A percentile compares a stretch with the other conserved stretches of the same genome.
Conservation (phyloP, 768 basidiomycete genomes). For the Mycena indigotica region DNA sequence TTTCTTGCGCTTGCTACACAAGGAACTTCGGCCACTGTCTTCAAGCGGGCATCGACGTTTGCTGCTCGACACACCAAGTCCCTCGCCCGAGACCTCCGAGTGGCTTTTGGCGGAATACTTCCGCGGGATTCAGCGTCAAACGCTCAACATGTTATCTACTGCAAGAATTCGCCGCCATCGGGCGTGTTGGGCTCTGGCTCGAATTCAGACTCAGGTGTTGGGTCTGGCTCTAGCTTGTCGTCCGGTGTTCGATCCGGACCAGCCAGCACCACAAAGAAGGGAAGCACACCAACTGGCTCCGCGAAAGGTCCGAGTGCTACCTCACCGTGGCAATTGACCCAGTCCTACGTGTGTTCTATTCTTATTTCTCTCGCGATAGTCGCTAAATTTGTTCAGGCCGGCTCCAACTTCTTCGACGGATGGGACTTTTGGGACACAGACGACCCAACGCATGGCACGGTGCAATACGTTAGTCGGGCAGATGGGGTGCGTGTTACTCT, state of each 20-base stretch:
- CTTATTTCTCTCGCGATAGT: slow-evolving; percentile 6
- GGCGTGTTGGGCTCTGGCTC: slow-evolving; percentile 28
- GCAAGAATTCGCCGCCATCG: slow-evolving; percentile 38
- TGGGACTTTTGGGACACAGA: slow-evolving; percentile 70
- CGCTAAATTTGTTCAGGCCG: slow-evolving; percentile 43
- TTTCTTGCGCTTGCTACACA: slow-evolving; percentile 4
- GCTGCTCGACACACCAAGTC: slow-evolving; percentile 61
- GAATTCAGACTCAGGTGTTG: slow-evolving; percentile 19
- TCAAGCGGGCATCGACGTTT: slow-evolving; percentile 52
- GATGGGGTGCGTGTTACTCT: slow-evolving; percentile 52
- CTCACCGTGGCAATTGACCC: slow-evolving; percentile 61
- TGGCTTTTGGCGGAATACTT: slow-evolving; percentile 60
- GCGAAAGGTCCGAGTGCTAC: slow-evolving; percentile 29
- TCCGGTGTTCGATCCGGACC: slow-evolving; percentile 21
- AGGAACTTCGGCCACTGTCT: slow-evolving; percentile 21
- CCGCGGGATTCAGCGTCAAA: slow-evolving; percentile 40
- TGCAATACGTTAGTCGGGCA: slow-evolving; percentile 64
- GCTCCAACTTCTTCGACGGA: slow-evolving; percentile 76
- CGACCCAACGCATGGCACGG: slow-evolving; percentile 78
- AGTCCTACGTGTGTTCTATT: slow-evolving; percentile 53
- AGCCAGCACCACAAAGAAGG: slow-evolving; percentile 23
- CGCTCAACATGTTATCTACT: slow-evolving; percentile 42
- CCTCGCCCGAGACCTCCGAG: slow-evolving; percentile 69
- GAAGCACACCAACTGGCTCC: slow-evolving; percentile 21
- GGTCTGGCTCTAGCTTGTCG: slow-evolving; percentile 21